Base-by-base conservation (phyloP, 305 asterid genomes). In the Ajuga reptans region DNA sequence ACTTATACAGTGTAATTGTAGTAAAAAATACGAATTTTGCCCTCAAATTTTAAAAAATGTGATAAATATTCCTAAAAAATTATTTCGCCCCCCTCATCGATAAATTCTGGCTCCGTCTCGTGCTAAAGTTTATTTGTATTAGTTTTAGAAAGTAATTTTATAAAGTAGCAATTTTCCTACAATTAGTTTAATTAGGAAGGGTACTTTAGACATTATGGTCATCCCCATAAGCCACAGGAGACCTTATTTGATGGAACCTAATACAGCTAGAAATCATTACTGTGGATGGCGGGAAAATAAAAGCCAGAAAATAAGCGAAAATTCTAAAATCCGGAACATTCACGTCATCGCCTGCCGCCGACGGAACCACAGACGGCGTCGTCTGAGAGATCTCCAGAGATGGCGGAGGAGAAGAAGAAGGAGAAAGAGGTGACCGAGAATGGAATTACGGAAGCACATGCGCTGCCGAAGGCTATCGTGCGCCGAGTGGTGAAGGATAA, bases 401-500 rank as follows among this genome's bases (percentile, higher is more conserved):
- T 77, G 79, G 64, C 80, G 79, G 77, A 73, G 68, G 79, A 78
- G 67, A 77, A 75, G 66, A 75, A 51, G 53, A 72, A 77, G 8
- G 83, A 71, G 12, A 70, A 27, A 9, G 63, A 65, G 60, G 61
- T 64, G 69, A 72, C 79, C 55, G 84, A 75, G 72, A 67, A 72
- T 56, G 86, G 72, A 10, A 75, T 75, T 4, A 65, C 79, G 29
- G 94, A 79, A n/a, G 69, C 79, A 64, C 96, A 92, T 75, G 85
- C 78, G 81, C 89, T 92, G 66, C 98, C 97, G 7, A 90, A 87
- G 85, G 72, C 96, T 63, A 86, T 92, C 53, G 90, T 90, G 72
- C 91, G 97, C 72, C 86, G 96, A 14, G 68, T 92, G 77, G 96
- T 92, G 74, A 90, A 88, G 89, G 94, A 92, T 15, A 92, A 87